Conservation (phyloP, 495 filamentous ascomycete genomes). For the Aspergillus cristatus region DNA sequence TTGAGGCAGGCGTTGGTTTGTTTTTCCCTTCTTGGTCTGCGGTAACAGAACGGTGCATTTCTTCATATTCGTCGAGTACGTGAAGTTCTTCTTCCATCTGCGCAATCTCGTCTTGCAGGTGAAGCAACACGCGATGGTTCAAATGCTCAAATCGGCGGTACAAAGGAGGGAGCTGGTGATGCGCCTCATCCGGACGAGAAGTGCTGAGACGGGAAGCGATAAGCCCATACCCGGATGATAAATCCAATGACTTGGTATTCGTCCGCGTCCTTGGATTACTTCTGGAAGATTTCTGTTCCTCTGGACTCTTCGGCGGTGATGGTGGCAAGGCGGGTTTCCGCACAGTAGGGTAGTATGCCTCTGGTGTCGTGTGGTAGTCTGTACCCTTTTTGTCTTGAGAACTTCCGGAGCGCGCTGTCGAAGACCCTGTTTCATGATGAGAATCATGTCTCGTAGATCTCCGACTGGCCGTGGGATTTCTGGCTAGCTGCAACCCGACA, state of each 20-base stretch:
- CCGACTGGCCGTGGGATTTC: constrained; percentile 10
- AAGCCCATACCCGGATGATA: constrained; percentile 56
- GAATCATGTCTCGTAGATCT: constrained; percentile 14
- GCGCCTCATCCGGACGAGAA: constrained; percentile 16
- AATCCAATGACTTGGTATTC: constrained; percentile 15
- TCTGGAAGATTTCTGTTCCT: constrained; percentile 22
- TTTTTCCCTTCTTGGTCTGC: constrained; percentile 39
- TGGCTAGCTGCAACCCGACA: constrained; percentile 15
- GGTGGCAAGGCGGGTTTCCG: constrained; percentile 21
- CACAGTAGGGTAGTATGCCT: constrained; percentile 24
- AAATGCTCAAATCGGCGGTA: constrained; percentile 79
- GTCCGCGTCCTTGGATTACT: constrained; percentile 15
- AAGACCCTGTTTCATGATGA: constrained; percentile 7
- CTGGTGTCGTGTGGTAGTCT: constrained; percentile 14
- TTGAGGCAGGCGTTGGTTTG: constrained; percentile 48
- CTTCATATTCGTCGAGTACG: constrained; percentile 62
- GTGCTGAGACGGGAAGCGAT: constrained; percentile 53
- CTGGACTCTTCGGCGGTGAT: constrained; percentile 31
- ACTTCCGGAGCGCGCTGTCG: constrained; percentile 8
- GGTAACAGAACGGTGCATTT: constrained; percentile 48
- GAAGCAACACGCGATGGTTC: constrained; percentile 76
- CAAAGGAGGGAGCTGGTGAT: constrained; percentile 48
- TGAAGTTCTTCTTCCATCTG: constrained; percentile 70
- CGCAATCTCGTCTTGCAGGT: constrained; percentile 79
- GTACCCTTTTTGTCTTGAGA: constrained; percentile 8